Evolutionary conservation across 2,329 filamentous ascomycete species (phyloP).

Genomic region (Byssoonygena ceratinophila): DNA sequence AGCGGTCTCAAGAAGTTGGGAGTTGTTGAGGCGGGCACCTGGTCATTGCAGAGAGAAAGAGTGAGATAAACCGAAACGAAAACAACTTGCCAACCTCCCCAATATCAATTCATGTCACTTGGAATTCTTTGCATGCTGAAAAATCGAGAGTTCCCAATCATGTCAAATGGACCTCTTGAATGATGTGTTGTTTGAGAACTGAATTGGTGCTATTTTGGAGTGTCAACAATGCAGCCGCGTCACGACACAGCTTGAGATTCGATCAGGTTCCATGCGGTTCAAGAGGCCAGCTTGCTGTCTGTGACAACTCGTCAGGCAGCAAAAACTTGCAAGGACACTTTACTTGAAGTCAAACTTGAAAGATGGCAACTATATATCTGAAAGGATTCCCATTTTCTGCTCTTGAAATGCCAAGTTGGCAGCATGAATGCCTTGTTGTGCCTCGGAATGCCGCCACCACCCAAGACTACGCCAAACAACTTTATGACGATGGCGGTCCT

Average conservation of each 20-base stretch:
- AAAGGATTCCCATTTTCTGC: neutral
- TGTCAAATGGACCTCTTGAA: neutral
- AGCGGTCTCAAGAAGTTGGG: neutral
- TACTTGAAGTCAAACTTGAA: neutral
- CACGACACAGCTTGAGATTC: constrained; percentile 2
- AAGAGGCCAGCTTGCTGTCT: neutral
- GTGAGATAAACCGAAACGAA: neutral
- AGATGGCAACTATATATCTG: neutral
- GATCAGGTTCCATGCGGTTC: constrained; percentile 11
- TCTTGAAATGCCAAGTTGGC: neutral
- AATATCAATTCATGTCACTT: neutral
- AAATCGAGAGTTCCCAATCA: neutral
- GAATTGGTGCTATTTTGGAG: too few relatives aligned
- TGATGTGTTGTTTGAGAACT: neutral
- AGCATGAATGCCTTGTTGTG: neutral
- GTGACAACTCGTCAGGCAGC: neutral
- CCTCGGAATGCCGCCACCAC: neutral
- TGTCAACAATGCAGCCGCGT: neutral
- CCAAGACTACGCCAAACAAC: neutral
- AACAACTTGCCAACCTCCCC: neutral
- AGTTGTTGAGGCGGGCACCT: neutral
- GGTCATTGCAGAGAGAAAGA: neutral
- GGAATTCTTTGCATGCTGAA: neutral
- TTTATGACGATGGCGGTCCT: neutral
- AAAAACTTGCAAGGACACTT: neutral